Conservation (phyloP, 2,329 filamentous ascomycete species). For the Sphaerulina populicola region DNA sequence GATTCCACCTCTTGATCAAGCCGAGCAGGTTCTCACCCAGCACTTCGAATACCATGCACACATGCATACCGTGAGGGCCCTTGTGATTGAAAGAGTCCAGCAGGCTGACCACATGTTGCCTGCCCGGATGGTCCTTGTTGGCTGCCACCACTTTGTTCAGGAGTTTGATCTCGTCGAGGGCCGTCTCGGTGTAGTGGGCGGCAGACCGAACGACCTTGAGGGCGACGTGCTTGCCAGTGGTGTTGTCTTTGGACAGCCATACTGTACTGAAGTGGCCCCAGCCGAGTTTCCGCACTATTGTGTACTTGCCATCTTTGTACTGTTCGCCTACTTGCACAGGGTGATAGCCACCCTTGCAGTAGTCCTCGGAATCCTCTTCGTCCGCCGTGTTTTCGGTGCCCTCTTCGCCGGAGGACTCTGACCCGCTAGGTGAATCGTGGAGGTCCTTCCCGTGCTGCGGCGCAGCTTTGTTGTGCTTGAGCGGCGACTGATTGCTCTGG, state of each 20-base stretch:
- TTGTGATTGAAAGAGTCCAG: slow-evolving; percentile 97
- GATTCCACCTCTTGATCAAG: slow-evolving; percentile 97
- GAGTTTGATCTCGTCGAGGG: slow-evolving; percentile 96
- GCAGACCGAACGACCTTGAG: slow-evolving; percentile 96
- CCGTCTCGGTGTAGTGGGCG: slow-evolving; percentile 97
- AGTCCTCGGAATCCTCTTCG: slow-evolving; percentile 97
- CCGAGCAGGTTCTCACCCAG: slow-evolving; percentile 90
- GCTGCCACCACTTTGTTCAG: slow-evolving; percentile 94
- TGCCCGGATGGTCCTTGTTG: slow-evolving; percentile 87
- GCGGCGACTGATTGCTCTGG: slow-evolving; percentile 21
- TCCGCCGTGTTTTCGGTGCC: slow-evolving; percentile 81
- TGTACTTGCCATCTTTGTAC: slow-evolving; percentile 97
- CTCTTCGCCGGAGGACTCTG: slow-evolving; percentile 63
- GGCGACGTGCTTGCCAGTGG: slow-evolving; percentile 84
- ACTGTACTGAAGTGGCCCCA: slow-evolving; percentile 99
- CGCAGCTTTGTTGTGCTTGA: slow-evolving; percentile 28
- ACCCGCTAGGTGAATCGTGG: slow-evolving; percentile 61
- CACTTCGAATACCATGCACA: slow-evolving; percentile 99
- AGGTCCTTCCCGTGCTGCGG: slow-evolving; percentile 46
- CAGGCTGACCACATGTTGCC: slow-evolving; percentile 89
- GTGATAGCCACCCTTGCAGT: slow-evolving; percentile 98
- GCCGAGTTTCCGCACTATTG: slow-evolving; percentile 87
- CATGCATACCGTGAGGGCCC: slow-evolving; percentile 89
- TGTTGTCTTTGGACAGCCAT: slow-evolving; percentile 75
- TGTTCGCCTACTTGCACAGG: slow-evolving; percentile 89